Evolutionary conservation across 129 eudicot species (phyloP).

Genomic region (Kitagawia praeruptora): DNA sequence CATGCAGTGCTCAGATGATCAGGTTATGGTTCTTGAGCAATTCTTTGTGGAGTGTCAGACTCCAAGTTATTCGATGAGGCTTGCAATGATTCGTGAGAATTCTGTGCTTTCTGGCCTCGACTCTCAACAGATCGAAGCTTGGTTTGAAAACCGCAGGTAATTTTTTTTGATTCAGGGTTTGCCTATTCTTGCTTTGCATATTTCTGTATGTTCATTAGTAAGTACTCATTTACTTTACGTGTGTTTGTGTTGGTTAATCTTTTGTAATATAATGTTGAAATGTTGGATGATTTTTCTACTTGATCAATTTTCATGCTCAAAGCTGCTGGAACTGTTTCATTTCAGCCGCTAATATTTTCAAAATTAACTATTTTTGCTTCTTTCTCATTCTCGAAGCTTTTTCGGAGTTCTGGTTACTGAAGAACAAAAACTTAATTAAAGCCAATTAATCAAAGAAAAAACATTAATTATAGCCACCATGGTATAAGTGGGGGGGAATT

Average conservation of each 20-base stretch:
- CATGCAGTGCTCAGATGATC: constrained; percentile 22
- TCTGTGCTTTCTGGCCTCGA: constrained; percentile 32
- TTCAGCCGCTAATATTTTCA: neutral
- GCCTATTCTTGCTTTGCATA: neutral
- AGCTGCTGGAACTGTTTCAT: neutral
- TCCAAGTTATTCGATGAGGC: constrained; percentile 30
- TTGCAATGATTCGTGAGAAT: constrained; percentile 30
- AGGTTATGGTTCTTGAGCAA: constrained; percentile 38
- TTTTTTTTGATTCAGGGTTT: neutral
- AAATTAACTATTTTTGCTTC: neutral
- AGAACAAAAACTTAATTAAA: neutral
- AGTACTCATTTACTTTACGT: neutral
- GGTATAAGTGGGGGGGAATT: neutral
- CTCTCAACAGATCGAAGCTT: constrained; percentile 34
- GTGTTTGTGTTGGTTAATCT: neutral
- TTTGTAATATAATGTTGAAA: neutral
- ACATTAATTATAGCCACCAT: neutral
- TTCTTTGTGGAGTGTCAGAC: constrained; percentile 30
- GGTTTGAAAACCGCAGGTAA: constrained; percentile 45
- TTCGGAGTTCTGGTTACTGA: neutral
- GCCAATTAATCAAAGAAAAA: too few relatives aligned
- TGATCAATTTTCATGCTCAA: neutral
- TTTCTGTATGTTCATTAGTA: neutral
- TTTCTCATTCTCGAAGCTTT: neutral
- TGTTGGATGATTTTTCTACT: constrained; percentile 2